Conservation (phyloP, 345 rosid species). For the Pistacia integerrima region DNA sequence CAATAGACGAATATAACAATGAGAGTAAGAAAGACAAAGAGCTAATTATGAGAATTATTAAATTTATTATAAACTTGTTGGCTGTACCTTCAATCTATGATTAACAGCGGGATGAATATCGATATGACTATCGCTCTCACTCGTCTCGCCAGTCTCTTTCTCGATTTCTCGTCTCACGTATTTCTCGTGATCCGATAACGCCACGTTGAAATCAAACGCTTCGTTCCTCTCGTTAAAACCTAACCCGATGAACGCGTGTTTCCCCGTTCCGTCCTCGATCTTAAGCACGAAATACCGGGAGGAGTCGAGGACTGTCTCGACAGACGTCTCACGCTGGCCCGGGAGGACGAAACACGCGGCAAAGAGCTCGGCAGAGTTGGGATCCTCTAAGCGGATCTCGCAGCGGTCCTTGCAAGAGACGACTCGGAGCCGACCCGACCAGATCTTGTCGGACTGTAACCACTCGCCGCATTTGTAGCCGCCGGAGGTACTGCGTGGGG, state of each 20-base stretch:
- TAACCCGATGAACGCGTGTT: slow-evolving; percentile 94
- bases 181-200: slow-evolving; percentile 96
- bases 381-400: slow-evolving; percentile 98
- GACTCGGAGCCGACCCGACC: slow-evolving; percentile 96
- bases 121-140: slow-evolving; percentile 64
- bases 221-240: slow-evolving; percentile 94
- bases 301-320: slow-evolving; percentile 97
- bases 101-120: slow-evolving; percentile 98
- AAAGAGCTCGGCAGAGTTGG: slow-evolving; percentile 83
- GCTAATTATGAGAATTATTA: background rate
- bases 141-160: slow-evolving; percentile 66
- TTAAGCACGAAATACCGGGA: slow-evolving; percentile 91
- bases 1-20: background rate
- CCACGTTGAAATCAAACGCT: slow-evolving; percentile 99
- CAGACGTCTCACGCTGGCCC: slow-evolving; percentile 82
- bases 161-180: slow-evolving; percentile 80
- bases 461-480: slow-evolving; percentile 99
- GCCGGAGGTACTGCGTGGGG: slow-evolving; percentile 90
- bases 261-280: slow-evolving; percentile 95
- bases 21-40: background rate
- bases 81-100: slow-evolving; percentile 83
- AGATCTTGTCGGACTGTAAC: slow-evolving; percentile 99
- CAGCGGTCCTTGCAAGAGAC: slow-evolving; percentile 94
- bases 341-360: slow-evolving; percentile 94
- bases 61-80: background rate